Conservation (phyloP, 2,329 filamentous ascomycete genomes). For the Myriosclerotinia curreyana region DNA sequence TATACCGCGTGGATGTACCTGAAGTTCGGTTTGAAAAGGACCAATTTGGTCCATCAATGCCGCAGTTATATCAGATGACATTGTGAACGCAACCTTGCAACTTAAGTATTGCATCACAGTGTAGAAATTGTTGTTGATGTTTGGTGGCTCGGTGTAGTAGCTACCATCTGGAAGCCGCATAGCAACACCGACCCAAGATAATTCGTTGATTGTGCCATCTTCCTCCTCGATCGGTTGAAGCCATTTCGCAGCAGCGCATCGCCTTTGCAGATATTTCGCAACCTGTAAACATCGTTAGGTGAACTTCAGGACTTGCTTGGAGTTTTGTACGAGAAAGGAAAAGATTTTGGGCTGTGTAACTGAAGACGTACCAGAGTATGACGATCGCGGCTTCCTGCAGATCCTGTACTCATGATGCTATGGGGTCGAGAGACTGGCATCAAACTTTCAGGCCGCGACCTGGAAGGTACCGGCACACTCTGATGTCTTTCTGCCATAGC, state of each 20-base stretch:
- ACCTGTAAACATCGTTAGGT: conserved; percentile 22
- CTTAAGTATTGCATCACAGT: conserved; percentile 23
- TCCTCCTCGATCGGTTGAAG: conserved; percentile 24
- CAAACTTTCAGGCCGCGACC: conserved; percentile 9
- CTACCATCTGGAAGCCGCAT: conserved; percentile 27
- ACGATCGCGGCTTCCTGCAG: conserved; percentile 22
- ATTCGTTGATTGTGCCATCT: conserved; percentile 21
- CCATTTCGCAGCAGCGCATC: conserved; percentile 27
- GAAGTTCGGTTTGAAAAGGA: conserved; percentile 28
- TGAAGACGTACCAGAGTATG: conserved; percentile 25
- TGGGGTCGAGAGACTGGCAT: conserved; percentile 10
- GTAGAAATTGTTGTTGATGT: conserved; percentile 22
- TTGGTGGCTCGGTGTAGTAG: conserved; percentile 26
- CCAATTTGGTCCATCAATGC: conserved; percentile 33
- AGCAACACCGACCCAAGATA: conserved; percentile 26
- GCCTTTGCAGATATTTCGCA: conserved; percentile 25
- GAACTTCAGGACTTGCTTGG: not conserved
- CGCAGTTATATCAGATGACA: conserved; percentile 48
- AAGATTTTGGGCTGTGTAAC: not conserved
- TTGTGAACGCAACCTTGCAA: conserved; percentile 45
- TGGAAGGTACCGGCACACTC: conserved; percentile 6
- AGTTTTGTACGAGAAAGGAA: not conserved
- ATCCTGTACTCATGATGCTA: conserved; percentile 26
- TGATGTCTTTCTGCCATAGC: conserved; percentile 24
- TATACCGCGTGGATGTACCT: conserved; percentile 23